phyloP scores from a whole-genome alignment of 2,329 filamentous ascomycete species.

The Epichloe amarillans region DNA sequence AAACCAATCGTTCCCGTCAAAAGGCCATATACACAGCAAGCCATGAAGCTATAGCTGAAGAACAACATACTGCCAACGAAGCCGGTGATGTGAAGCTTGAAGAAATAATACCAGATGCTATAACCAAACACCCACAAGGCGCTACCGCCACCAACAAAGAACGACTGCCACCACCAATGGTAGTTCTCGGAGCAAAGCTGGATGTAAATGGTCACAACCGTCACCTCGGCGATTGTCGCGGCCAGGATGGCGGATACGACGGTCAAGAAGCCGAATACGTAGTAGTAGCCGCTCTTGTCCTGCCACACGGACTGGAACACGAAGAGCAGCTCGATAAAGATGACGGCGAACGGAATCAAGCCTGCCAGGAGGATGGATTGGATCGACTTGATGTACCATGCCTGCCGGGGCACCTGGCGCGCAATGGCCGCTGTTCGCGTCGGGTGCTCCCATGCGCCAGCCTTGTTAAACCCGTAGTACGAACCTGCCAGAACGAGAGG shows the following conservation, averaged over 20 bases:
- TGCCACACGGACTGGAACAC: constrained; percentile 82
- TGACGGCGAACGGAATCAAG: constrained; percentile 70
- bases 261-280: constrained; percentile 76
- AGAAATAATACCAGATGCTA: constrained; percentile 72
- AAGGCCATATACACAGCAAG: constrained; percentile 68
- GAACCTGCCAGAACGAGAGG: constrained; percentile 72
- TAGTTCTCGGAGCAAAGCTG: constrained; percentile 78
- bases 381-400: constrained; percentile 58
- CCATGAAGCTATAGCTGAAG: constrained; percentile 73
- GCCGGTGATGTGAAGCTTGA: constrained; percentile 67
- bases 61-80: constrained; percentile 71
- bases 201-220: constrained; percentile 69
- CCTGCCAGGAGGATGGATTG: constrained; percentile 59
- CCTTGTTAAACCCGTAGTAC: constrained; percentile 59
- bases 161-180: constrained; percentile 88
- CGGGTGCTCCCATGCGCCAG: constrained; percentile 64
- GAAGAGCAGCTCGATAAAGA: constrained; percentile 78
- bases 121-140: constrained; percentile 74
- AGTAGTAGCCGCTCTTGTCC: constrained; percentile 85
- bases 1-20: constrained; percentile 77
- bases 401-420: constrained; percentile 60
- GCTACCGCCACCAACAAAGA: constrained; percentile 63
- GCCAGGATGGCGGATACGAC: constrained; percentile 61
- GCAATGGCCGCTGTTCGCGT: constrained; percentile 61
- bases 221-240: constrained; percentile 69